Percentiles rank a stretch among this genome's conserved stretches.
Evolutionary conservation across 805 yeast species (phyloP).

Genomic region (Brettanomyces sp.): DNA sequence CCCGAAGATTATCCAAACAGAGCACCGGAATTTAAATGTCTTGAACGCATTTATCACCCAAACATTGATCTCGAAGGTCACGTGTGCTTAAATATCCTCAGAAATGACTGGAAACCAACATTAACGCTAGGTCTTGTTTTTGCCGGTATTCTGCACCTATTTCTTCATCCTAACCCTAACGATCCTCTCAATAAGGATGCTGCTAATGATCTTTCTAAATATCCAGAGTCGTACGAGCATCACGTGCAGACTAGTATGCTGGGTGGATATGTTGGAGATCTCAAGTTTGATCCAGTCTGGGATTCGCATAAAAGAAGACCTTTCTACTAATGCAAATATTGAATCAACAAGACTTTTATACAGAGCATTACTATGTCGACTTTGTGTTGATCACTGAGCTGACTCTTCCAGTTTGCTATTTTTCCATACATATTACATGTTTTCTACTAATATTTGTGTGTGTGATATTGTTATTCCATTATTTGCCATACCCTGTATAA

Average conservation of each 20-base stretch:
- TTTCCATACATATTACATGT: too few species aligned
- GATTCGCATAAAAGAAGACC: too few species aligned
- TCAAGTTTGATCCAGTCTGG: slow-evolving; percentile 52
- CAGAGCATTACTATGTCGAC: too few species aligned
- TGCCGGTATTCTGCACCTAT: slow-evolving; percentile 77
- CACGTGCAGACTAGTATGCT: slow-evolving; percentile 58
- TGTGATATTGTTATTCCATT: neutral
- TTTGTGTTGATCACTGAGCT: too few species aligned
- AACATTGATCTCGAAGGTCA: slow-evolving; percentile 87
- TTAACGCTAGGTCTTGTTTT: slow-evolving; percentile 71
- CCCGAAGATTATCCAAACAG: slow-evolving; percentile 80
- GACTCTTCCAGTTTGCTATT: too few species aligned
- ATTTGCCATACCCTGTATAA: neutral
- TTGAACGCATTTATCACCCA: slow-evolving; percentile 78
- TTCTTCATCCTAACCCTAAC: slow-evolving; percentile 82
- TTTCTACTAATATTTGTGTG: too few species aligned
- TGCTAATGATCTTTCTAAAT: slow-evolving; percentile 46
- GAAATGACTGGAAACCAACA: slow-evolving; percentile 97
- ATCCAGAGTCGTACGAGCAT: slow-evolving; percentile 39
- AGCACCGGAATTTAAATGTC: slow-evolving; percentile 77
- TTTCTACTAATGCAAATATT: too few species aligned
- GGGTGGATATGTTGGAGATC: slow-evolving; percentile 57
- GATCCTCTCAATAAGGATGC: slow-evolving; percentile 94
- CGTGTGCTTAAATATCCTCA: slow-evolving; percentile 78
- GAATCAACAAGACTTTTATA: too few species aligned